Base-by-base conservation (phyloP, 192 early-diverging fungal genomes). In the Linnemannia hyalina region DNA sequence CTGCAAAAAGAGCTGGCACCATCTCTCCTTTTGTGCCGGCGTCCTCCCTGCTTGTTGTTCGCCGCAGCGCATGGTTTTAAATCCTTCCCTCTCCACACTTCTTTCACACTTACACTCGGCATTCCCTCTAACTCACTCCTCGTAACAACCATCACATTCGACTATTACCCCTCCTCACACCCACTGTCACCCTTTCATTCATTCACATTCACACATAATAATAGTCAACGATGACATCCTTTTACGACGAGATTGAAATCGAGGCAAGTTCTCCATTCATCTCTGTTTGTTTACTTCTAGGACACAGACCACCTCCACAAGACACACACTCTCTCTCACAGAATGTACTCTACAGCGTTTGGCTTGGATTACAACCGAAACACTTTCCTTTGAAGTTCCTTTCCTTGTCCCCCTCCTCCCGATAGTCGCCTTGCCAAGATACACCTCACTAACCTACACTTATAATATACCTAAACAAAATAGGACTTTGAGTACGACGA, bases 401-500 rank as follows among this genome's bases (percentile, higher is more conserved):
- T 15, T 65, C 60, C 13, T 32, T 29, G 9, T 15, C 60, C 29
- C 26, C 22, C 6, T 60, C 55, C 26, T 26, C 55, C n/a, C n/a
- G 5, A 16, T 6, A 55, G 3, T 1, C 22, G 52, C 52, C 3
- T 16, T 65, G n/a, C 15, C 57, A 65, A 32, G 29, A 29, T 32
- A 46, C 71, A 73, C 26, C 9, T 26, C 26, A 15, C 46, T 73
- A n/a, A 82, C 46, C 22, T 38, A 22, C 38, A 46, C 54, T 38
- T n/a, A 16, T 20, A 26, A 52, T 11, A 54, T 26, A 36, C n/a
- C 29, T 32, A 32, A 47, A 36, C 13, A 4, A 46, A 55, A 82
- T 95, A 99, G 86, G 98, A 99, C 88, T 95, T 99, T 93, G 96
- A 96, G 73, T 99, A 95, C 85, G 95, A 97, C 80, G 95, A 97